These are phyloP conservation scores for Tetrahymena thermophila DNA, from an alignment of 73 alveolate genomes.

Conservation along the genomic window DNA sequence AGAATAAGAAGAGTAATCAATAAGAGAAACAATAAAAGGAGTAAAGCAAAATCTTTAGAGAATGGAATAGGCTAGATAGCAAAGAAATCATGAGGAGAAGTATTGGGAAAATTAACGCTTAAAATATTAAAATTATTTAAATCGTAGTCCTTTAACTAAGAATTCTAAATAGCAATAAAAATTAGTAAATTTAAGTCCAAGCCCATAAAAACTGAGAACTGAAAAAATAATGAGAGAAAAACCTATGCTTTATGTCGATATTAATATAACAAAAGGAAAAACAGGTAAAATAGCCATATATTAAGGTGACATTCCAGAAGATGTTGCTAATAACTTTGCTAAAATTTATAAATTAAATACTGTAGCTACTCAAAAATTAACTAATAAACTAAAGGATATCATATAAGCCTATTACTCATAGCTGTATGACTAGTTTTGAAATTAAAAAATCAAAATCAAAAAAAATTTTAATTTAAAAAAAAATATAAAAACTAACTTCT, in stretches of 20 bases:
- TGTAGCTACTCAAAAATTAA: not conserved
- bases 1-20: not conserved
- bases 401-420: not conserved
- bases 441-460: not conserved
- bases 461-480: no score
- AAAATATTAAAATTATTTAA: not conserved
- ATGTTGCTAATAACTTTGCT: conserved; percentile 29
- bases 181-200: not conserved
- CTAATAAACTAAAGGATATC: not conserved
- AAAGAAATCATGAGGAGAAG: conserved; percentile 8
- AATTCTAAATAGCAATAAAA: not conserved
- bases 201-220: not conserved
- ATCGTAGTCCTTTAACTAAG: not conserved
- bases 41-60: conserved; percentile 8
- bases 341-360: not conserved
- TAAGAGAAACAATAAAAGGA: conserved; percentile 10
- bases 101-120: conserved; percentile 12
- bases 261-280: conserved; percentile 13
- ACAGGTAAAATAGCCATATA: conserved; percentile 21
- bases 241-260: conserved; percentile 34
- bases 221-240: conserved; percentile 7
- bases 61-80: conserved; percentile 22
- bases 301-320: conserved; percentile 7
- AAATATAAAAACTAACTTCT: no score
- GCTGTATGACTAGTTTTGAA: not conserved